These are phyloP conservation scores for Sporodiniella umbellata DNA, from an alignment of 371 early-diverging fungal species.

Conservation along the genomic window DNA sequence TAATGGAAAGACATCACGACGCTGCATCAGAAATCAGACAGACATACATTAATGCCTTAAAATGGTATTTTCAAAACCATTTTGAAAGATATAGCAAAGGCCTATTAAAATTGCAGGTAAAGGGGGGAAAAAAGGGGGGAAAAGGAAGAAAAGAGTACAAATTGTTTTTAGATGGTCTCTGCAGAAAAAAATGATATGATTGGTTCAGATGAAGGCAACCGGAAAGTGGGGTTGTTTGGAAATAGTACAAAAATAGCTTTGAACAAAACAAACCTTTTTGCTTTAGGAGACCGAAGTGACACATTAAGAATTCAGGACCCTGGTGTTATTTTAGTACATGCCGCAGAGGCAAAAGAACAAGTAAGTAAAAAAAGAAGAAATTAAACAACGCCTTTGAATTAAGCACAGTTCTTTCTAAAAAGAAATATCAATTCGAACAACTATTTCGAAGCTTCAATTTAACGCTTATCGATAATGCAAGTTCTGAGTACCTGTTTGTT, in stretches of 20 bases:
- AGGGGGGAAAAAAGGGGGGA: not conserved
- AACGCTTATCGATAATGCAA: constrained; percentile 88
- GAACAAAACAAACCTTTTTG: constrained; percentile 75
- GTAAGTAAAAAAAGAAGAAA: constrained; percentile 27
- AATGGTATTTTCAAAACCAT: constrained; percentile 81
- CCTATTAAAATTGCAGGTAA: constrained; percentile 70
- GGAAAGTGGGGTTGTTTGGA: constrained; percentile 65
- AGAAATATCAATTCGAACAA: constrained; percentile 69
- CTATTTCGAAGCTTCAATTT: constrained; percentile 84
- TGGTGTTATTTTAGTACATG: constrained; percentile 76
- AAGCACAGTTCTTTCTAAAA: not conserved
- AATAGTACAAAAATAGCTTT: constrained; percentile 51
- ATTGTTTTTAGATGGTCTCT: constrained; percentile 50
- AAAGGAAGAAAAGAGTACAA: not conserved
- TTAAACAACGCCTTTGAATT: not conserved
- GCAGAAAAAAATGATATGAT: constrained; percentile 83
- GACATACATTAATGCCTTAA: constrained; percentile 78
- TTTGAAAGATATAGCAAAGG: constrained; percentile 86
- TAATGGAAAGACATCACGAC: constrained; percentile 84
- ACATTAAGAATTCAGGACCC: constrained; percentile 69
- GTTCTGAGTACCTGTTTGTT: constrained; percentile 88
- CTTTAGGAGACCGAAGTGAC: constrained; percentile 70
- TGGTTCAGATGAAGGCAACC: constrained; percentile 74
- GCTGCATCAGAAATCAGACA: constrained; percentile 84
- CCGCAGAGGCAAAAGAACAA: constrained; percentile 74